Evolutionary conservation across 768 basidiomycete species (phyloP).

Genomic region (Auricularia auricula-judae): DNA sequence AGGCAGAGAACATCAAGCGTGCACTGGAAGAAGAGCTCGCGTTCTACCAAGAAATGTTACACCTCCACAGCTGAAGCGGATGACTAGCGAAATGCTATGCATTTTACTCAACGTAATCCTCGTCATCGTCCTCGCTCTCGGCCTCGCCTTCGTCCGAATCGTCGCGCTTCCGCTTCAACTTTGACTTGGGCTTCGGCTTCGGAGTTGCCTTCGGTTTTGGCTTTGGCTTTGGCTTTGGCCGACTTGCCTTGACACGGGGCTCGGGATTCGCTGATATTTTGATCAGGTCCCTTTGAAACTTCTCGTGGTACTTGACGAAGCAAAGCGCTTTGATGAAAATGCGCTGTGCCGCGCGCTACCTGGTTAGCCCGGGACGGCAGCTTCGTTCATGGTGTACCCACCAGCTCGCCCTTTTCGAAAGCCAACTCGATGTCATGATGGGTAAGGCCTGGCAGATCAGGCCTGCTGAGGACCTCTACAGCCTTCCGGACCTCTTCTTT

Average conservation of each 20-base stretch:
- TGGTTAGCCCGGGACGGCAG: not conserved
- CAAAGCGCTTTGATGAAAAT: not conserved
- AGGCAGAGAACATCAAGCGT: slow-evolving; percentile 41
- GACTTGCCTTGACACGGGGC: not conserved
- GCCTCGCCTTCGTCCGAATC: not conserved
- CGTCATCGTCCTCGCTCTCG: not conserved
- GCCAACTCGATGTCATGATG: not conserved
- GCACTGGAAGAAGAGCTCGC: slow-evolving; percentile 40
- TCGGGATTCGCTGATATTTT: not conserved
- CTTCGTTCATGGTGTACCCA: not conserved
- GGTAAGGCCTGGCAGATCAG: not conserved
- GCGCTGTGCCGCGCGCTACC: not conserved
- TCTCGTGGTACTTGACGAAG: not conserved
- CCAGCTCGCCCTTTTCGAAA: not conserved
- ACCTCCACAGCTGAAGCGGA: not conserved
- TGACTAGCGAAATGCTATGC: not conserved
- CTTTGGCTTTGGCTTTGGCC: not conserved
- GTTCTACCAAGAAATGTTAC: slow-evolving; percentile 32
- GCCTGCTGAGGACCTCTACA: not conserved
- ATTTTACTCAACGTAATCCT: not conserved
- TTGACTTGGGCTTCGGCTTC: not conserved
- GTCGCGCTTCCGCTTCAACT: not conserved
- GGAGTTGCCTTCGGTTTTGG: not conserved
- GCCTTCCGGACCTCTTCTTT: not conserved
- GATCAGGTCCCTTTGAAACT: not conserved